Evolutionary conservation across 768 basidiomycete genomes (phyloP).

Genomic region (Mycena crocata): DNA sequence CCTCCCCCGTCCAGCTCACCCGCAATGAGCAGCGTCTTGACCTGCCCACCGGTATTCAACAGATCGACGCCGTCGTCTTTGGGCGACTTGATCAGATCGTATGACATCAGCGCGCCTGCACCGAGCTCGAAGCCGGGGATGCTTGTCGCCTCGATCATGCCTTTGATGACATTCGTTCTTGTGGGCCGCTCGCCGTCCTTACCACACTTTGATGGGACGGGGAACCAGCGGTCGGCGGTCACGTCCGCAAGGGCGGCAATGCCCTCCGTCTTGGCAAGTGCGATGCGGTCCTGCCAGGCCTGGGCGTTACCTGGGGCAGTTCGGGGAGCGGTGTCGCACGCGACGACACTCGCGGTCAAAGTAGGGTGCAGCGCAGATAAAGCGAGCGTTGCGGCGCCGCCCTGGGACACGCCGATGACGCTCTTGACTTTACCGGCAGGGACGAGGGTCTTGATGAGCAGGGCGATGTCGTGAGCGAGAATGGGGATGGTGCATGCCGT

Average conservation of each 20-base stretch:
- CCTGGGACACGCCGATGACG: constrained; percentile 66
- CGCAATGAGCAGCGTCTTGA: constrained; percentile 57
- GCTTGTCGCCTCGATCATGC: constrained; percentile 53
- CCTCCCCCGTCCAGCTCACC: constrained; percentile 62
- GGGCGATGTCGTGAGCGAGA: constrained; percentile 58
- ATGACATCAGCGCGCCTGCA: constrained; percentile 59
- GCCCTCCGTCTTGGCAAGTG: constrained; percentile 50
- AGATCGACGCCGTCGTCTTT: constrained; percentile 38
- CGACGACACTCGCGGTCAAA: constrained; percentile 54
- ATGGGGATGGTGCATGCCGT: constrained; percentile 52
- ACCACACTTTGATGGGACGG: constrained; percentile 48
- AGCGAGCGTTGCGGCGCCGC: constrained; percentile 62
- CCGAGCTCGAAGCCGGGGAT: constrained; percentile 54
- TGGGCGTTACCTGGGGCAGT: constrained; percentile 59
- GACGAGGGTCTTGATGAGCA: constrained; percentile 48
- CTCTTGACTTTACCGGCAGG: constrained; percentile 52
- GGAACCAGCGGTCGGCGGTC: constrained; percentile 64
- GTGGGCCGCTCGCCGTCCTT: constrained; percentile 25
- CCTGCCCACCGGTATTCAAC: constrained; percentile 34
- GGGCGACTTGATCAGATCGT: constrained; percentile 48
- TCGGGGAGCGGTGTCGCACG: constrained; percentile 58
- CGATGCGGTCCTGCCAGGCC: constrained; percentile 62
- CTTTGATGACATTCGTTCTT: constrained; percentile 44
- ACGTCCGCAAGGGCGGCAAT: constrained; percentile 54
- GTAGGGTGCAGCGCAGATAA: constrained; percentile 53